phyloP scores from a whole-genome alignment of 352 stramenopile species.

The Globisporangium echinulatum region DNA sequence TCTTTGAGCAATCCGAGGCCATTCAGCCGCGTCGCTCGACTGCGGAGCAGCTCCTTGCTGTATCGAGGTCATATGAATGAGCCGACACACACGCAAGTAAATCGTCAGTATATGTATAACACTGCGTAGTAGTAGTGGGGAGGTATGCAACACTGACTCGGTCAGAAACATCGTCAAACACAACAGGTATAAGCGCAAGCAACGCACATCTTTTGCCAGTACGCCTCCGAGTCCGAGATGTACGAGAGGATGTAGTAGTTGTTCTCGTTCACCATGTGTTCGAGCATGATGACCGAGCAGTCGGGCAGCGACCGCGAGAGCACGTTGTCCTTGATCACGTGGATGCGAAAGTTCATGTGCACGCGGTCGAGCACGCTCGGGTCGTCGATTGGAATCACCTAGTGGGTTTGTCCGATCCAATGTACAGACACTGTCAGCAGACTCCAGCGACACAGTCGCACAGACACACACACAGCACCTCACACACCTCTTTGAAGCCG shows the following conservation, averaged over 20 bases:
- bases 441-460: no score
- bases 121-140: no score
- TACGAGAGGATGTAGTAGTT: constrained; percentile 82
- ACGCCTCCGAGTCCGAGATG: constrained; percentile 64
- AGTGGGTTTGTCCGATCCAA: background rate
- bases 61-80: constrained; percentile 7
- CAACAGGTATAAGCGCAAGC: background rate
- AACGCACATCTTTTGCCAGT: constrained; percentile 60
- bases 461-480: background rate
- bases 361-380: constrained; percentile 50
- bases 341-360: constrained; percentile 84
- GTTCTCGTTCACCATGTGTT: constrained; percentile 83
- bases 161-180: background rate
- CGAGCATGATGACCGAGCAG: constrained; percentile 66
- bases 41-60: constrained; percentile 46
- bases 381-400: constrained; percentile 74
- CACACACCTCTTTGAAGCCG: constrained; percentile 59
- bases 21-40: constrained; percentile 29
- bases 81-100: constrained; percentile 5
- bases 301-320: constrained; percentile 71
- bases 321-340: constrained; percentile 86
- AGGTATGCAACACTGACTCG: no score
- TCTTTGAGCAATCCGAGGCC: constrained; percentile 66
- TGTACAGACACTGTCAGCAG: background rate
- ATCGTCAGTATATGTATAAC: background rate